Evolutionary conservation across 495 filamentous ascomycete genomes (phyloP).

Genomic region (Hypoxylon crocopeplum): DNA sequence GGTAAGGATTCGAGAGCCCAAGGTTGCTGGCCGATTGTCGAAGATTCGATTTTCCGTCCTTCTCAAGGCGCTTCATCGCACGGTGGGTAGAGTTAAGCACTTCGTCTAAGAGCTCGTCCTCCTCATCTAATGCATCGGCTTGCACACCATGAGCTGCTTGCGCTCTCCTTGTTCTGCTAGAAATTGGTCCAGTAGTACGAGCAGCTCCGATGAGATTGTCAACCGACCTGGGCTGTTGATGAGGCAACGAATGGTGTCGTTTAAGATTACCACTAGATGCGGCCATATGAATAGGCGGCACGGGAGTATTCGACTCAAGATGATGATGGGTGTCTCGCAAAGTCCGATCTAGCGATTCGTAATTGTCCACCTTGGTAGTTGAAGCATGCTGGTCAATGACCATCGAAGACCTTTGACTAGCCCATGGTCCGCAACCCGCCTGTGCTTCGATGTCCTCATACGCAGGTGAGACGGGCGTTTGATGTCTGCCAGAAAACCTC

Average conservation of each 20-base stretch:
- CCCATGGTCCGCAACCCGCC: constrained; percentile 89
- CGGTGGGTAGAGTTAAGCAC: constrained; percentile 59
- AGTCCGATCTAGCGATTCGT: constrained; percentile 78
- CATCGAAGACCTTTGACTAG: constrained; percentile 82
- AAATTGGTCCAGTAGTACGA: constrained; percentile 67
- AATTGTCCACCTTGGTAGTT: constrained; percentile 64
- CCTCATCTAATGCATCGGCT: constrained; percentile 95
- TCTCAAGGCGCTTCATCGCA: constrained; percentile 59
- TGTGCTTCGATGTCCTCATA: constrained; percentile 87
- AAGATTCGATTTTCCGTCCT: constrained; percentile 56
- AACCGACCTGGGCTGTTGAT: constrained; percentile 68
- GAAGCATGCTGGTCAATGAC: constrained; percentile 70
- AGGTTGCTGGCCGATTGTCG: constrained; percentile 65
- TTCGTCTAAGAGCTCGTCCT: constrained; percentile 94
- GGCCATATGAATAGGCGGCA: constrained; percentile 58
- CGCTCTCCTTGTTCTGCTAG: constrained; percentile 82
- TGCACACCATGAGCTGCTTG: constrained; percentile 77
- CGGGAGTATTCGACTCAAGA: constrained; percentile 63
- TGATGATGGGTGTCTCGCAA: constrained; percentile 73
- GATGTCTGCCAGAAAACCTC: constrained; percentile 88
- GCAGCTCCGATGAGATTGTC: constrained; percentile 66
- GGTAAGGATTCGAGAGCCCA: constrained; percentile 79
- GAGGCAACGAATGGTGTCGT: constrained; percentile 78
- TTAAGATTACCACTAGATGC: constrained; percentile 62
- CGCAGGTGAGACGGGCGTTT: constrained; percentile 73